Evolutionary conservation across 768 basidiomycete genomes (phyloP), one percentile per base, ranked within the genome.

Genomic region (Rhizopogon sp.): DNA sequence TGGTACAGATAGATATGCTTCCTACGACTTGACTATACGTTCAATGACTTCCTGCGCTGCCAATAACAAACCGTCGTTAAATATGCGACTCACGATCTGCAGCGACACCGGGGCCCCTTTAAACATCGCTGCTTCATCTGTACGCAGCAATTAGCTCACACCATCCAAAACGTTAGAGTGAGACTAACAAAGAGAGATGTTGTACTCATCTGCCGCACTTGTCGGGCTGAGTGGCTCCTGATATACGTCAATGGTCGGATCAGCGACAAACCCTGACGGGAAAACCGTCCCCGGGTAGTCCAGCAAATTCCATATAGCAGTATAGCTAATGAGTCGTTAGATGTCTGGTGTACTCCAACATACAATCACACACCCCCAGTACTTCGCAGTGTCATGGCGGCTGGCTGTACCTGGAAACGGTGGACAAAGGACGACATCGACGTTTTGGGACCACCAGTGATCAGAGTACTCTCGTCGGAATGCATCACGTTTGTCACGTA

Each of bases 291-390:
- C 67, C 6, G 75, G 68, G 52, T 74, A 76, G 59, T 77, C 76
- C 13, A 72, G 61, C 14, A 79, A 58, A 56, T 80, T 80, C 68
- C 72, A 76, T 29, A 74, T 59, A 11, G 66, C 70, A 0, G 77
- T 75, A 54, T 76, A 78, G 6, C 73, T 73, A 39, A n/a, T 17
- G 40, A 46, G 31, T 22, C 25, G 14, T 42, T 42, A 42, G 41
- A 31, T 31, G 33, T 37, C 67, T 67, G 52, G 8, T 35, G n/a
- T 5, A 9, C n/a, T 31, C 5, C 28, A 4, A 31, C 6, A 11
- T 22, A n/a, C 17, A 10, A 43, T 33, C n/a, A 54, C 59, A 43
- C 67, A 75, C 55, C 66, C 69, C 70, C 73, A 72, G 56, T 70
- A 74, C 39, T 67, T 64, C 14, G 62, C 62, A 4, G 66, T 70